Conservation (phyloP, 2,329 filamentous ascomycete genomes). For the Didymella exigua region DNA sequence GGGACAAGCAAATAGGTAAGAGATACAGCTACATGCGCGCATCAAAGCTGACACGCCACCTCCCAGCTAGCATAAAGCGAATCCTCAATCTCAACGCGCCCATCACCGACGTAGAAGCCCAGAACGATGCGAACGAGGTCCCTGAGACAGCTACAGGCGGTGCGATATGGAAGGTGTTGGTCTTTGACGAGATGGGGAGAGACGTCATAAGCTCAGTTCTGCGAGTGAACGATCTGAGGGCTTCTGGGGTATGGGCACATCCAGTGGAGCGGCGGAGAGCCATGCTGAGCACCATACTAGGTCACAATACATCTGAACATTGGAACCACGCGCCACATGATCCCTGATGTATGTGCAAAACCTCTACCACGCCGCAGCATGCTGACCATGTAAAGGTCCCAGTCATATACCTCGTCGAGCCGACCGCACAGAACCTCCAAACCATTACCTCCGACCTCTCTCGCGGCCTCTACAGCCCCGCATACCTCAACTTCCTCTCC, state of each 20-base stretch:
- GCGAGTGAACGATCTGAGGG: constrained; percentile 87
- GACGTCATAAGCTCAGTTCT: constrained; percentile 98
- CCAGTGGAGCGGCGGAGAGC: background rate
- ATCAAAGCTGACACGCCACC: constrained; percentile 18
- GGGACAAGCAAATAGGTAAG: constrained; percentile 69
- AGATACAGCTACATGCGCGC: background rate
- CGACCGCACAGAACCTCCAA: constrained; percentile 78
- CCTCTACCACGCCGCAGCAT: background rate
- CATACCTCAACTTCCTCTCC: constrained; percentile 96
- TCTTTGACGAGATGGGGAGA: constrained; percentile 89
- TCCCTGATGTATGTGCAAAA: constrained; percentile 75
- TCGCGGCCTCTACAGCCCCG: constrained; percentile 81
- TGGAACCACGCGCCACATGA: constrained; percentile 79
- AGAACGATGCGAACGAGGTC: constrained; percentile 60
- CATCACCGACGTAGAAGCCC: constrained; percentile 59
- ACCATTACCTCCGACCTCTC: constrained; percentile 84
- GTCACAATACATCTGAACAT: constrained; percentile 63
- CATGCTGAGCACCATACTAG: constrained; percentile 71
- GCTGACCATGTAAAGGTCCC: constrained; percentile 55
- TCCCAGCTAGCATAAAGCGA: constrained; percentile 84
- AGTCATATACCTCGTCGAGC: constrained; percentile 94
- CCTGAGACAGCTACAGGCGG: constrained; percentile 22
- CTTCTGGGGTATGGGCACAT: constrained; percentile 69
- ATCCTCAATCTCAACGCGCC: constrained; percentile 93
- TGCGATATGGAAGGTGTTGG: constrained; percentile 64